phyloP scores from a whole-genome alignment of 441 rosid genomes.

The Adansonia madagascariensis region DNA sequence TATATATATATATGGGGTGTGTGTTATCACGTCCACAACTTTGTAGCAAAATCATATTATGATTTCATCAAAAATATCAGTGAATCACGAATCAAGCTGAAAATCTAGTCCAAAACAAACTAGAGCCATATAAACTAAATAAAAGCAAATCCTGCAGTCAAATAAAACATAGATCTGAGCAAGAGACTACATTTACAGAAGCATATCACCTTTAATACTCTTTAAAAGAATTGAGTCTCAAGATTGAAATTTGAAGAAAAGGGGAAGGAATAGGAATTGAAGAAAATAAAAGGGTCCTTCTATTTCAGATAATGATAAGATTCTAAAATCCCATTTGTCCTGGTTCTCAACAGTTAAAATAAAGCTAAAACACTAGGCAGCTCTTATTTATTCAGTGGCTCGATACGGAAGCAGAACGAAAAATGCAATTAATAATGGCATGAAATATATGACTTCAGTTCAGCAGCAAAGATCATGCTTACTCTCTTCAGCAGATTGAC shows the following conservation, averaged over 20 bases:
- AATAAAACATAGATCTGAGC: not conserved
- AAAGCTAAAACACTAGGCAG: not conserved
- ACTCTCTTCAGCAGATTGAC: constrained; percentile 87
- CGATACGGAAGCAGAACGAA: not conserved
- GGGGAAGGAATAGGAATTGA: not conserved
- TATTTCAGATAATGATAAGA: not conserved
- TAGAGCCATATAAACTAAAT: constrained; percentile 7
- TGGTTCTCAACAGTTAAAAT: not conserved
- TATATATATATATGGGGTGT: not conserved
- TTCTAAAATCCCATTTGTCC: constrained; percentile 10
- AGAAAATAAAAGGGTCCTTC: not conserved
- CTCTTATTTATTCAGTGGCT: not conserved
- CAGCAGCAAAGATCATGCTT: constrained; percentile 39
- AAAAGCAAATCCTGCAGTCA: not conserved
- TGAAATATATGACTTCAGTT: not conserved
- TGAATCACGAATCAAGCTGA: not conserved
- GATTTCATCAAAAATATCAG: constrained; percentile 13
- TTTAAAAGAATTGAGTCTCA: constrained; percentile 9
- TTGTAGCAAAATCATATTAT: not conserved
- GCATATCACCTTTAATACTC: not conserved
- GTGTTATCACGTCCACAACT: not conserved
- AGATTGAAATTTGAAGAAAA: not conserved
- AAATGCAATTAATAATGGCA: not conserved
- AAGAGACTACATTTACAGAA: not conserved
- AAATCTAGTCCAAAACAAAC: constrained; percentile 15